phyloP scores from a whole-genome alignment of 257 asterid genomes.

The Haberlea rhodopensis region DNA sequence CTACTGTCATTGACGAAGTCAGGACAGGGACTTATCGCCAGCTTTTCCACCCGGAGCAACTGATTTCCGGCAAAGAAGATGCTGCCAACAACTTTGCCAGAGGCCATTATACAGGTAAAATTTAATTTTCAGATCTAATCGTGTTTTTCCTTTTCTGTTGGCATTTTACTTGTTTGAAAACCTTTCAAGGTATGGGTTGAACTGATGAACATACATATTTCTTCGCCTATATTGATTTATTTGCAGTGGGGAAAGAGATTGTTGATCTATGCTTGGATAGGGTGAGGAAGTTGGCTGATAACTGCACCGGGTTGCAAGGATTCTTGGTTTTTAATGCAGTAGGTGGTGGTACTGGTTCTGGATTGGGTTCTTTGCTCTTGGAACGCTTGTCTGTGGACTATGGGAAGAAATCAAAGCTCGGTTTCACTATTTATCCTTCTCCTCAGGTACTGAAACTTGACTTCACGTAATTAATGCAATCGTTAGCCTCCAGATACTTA shows the following conservation, averaged over 20 bases:
- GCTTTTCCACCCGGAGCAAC: slow-evolving; percentile 21
- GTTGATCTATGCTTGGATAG: slow-evolving; percentile 22
- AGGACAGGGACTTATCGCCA: slow-evolving; percentile 22
- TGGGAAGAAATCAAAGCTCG: slow-evolving; percentile 19
- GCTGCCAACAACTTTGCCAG: slow-evolving; percentile 22
- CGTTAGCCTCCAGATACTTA: neutral
- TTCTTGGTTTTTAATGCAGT: slow-evolving; percentile 19
- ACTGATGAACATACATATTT: neutral
- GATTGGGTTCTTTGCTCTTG: slow-evolving; percentile 16
- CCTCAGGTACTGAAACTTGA: slow-evolving; percentile 16
- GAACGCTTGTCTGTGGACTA: slow-evolving; percentile 18
- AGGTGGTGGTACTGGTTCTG: slow-evolving; percentile 22
- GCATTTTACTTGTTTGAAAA: too few relatives aligned
- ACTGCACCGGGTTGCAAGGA: slow-evolving; percentile 20
- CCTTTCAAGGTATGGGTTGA: neutral
- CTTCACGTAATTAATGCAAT: neutral
- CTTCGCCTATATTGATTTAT: neutral
- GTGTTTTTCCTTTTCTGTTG: neutral
- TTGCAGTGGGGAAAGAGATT: slow-evolving; percentile 17
- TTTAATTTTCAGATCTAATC: neutral
- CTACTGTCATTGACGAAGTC: slow-evolving; percentile 20
- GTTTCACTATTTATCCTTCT: slow-evolving; percentile 20
- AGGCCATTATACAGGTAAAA: slow-evolving; percentile 14
- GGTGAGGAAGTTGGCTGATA: slow-evolving; percentile 20
- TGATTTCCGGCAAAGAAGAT: slow-evolving; percentile 20